Evolutionary conservation across 805 yeast genomes (phyloP).

Genomic region (Nakazawaea ambrosiae): DNA sequence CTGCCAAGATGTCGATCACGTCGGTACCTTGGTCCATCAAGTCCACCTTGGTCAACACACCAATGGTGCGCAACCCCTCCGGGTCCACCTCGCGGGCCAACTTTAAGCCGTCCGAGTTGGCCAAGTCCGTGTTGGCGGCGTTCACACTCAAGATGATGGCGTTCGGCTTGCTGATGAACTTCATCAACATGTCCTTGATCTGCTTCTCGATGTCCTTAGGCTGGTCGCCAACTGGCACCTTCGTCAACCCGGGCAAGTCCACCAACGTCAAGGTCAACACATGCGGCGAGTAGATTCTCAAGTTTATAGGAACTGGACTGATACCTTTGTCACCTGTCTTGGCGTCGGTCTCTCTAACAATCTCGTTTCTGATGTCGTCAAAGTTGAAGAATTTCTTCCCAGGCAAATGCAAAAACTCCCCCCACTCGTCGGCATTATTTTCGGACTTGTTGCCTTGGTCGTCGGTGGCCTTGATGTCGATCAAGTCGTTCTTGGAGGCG

Average conservation of each 20-base stretch:
- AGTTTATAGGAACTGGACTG: constrained; percentile 85
- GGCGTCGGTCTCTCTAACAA: constrained; percentile 84
- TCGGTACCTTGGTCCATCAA: constrained; percentile 98
- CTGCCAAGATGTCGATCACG: constrained; percentile 91
- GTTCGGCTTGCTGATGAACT: constrained; percentile 90
- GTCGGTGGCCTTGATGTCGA: constrained; percentile 36
- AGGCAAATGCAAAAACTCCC: constrained; percentile 92
- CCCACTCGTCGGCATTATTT: constrained; percentile 87
- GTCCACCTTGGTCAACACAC: constrained; percentile 94
- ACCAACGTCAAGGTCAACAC: constrained; percentile 91
- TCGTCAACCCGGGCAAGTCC: constrained; percentile 95
- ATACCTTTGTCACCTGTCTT: constrained; percentile 84
- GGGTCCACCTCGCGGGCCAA: constrained; percentile 98
- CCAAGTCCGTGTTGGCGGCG: constrained; percentile 94
- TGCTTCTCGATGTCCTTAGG: constrained; percentile 95
- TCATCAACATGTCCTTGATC: constrained; percentile 87
- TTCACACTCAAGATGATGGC: constrained; percentile 93
- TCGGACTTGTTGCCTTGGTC: constrained; percentile 48
- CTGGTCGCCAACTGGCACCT: constrained; percentile 98
- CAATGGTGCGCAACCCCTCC: constrained; percentile 91
- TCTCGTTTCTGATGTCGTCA: constrained; percentile 83
- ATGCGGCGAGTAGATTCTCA: constrained; percentile 89
- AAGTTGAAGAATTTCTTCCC: constrained; percentile 83
- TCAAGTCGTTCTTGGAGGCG: constrained; percentile 27
- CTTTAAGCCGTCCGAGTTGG: constrained; percentile 93